A percentile compares a stretch with the other conserved stretches of the same genome.
Evolutionary conservation across 2,329 filamentous ascomycete species (phyloP).

Genomic region (Hymenotorrendiella dingleyae): DNA sequence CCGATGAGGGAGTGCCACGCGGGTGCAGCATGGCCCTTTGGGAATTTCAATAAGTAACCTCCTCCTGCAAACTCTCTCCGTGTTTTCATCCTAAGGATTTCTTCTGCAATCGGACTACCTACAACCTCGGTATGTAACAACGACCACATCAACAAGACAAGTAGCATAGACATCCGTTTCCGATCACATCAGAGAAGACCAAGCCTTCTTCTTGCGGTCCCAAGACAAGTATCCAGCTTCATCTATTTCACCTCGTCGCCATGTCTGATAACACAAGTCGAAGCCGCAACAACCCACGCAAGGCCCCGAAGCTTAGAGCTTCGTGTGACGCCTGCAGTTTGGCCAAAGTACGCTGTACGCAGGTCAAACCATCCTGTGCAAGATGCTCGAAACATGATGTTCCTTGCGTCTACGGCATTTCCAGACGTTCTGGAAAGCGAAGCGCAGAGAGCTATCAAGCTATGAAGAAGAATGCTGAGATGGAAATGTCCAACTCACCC

Average conservation of each 20-base stretch:
- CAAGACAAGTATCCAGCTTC: no score
- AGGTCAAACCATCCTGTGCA: constrained; percentile 7
- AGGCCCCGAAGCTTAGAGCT: constrained; percentile 8
- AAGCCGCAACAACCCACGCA: constrained; percentile 4
- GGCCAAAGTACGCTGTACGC: constrained; percentile 8
- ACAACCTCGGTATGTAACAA: no score
- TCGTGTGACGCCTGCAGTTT: constrained; percentile 10
- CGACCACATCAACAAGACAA: no score
- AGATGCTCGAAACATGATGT: constrained; percentile 8
- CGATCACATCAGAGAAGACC: not conserved
- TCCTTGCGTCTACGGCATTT: constrained; percentile 8
- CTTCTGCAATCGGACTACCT: no score
- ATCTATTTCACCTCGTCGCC: not conserved
- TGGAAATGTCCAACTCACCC: constrained; percentile 1
- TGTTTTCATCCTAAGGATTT: no score
- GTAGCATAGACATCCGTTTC: no score
- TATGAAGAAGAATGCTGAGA: constrained; percentile 6
- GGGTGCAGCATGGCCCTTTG: no score
- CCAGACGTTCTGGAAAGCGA: constrained; percentile 6
- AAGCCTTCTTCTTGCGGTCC: constrained; percentile 1
- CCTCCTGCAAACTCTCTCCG: no score
- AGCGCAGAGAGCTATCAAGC: constrained; percentile 10
- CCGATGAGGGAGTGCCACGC: no score
- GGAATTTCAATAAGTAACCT: no score
- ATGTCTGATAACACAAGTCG: constrained; percentile 6